Conservation (phyloP, 2,329 filamentous ascomycete genomes). For the Dactylellina haptotyla region DNA sequence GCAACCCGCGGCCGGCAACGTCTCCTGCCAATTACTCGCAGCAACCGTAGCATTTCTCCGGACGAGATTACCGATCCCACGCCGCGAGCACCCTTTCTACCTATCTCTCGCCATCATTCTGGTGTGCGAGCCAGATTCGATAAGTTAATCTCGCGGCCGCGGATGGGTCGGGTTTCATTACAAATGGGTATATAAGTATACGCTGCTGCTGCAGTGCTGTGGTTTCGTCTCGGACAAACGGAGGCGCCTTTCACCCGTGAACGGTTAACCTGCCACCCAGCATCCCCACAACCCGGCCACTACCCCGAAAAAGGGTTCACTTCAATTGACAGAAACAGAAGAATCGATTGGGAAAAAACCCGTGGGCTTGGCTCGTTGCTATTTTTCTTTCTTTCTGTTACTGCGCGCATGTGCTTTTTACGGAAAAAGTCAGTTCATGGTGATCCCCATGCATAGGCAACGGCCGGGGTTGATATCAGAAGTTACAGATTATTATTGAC, state of each 20-base stretch:
- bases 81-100: slow-evolving; percentile 30
- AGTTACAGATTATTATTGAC: neutral
- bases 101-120: slow-evolving; percentile 24
- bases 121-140: slow-evolving; percentile 5
- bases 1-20: no score
- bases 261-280: neutral
- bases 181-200: slow-evolving; percentile 10
- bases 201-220: neutral
- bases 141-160: slow-evolving; percentile 21
- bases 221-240: slow-evolving; percentile 47
- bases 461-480: neutral
- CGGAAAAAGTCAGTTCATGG: slow-evolving; percentile 9
- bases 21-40: neutral
- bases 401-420: neutral
- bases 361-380: no score
- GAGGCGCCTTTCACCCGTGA: slow-evolving; percentile 54
- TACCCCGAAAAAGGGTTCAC: slow-evolving; percentile 30
- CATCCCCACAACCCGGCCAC: slow-evolving; percentile 51
- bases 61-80: slow-evolving; percentile 38
- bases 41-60: slow-evolving; percentile 19
- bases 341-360: neutral
- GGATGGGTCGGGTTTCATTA: slow-evolving; percentile 25
- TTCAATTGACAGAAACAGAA: neutral
- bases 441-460: neutral
- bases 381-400: no score